A percentile compares a stretch with the other conserved stretches of the same genome.
Evolutionary conservation across 1,284 basidiomycete genomes (phyloP).

Genomic region (Heterobasidion occidentale): DNA sequence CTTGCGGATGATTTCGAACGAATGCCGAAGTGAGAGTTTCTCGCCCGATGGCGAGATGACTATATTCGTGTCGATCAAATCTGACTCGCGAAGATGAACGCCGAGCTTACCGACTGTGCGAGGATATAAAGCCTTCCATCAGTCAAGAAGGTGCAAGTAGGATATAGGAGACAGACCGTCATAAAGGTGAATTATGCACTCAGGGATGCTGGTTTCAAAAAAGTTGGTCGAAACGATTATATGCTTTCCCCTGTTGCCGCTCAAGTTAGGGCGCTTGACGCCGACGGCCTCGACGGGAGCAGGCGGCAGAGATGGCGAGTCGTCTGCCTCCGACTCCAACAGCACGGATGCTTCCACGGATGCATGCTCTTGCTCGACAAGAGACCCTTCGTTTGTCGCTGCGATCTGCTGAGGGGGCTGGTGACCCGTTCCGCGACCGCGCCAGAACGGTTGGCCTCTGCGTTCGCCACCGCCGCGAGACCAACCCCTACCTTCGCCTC

Average conservation of each 20-base stretch:
- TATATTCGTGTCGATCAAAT: constrained; percentile 14
- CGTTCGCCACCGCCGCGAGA: too few species aligned
- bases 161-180: background rate
- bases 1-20: constrained; percentile 55
- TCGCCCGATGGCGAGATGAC: constrained; percentile 60
- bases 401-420: too few species aligned
- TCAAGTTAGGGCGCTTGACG: background rate
- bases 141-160: background rate
- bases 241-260: background rate
- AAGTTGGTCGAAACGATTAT: background rate
- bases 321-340: constrained; percentile 7
- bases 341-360: constrained; percentile 20
- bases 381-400: too few species aligned
- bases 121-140: background rate
- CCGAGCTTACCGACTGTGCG: background rate
- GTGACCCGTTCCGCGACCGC: too few species aligned
- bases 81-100: background rate
- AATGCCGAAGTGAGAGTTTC: constrained; percentile 49
- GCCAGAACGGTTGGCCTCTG: too few species aligned
- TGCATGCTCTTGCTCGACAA: constrained; percentile 16
- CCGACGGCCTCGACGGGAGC: background rate
- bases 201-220: background rate
- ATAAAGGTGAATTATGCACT: background rate
- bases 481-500: too few species aligned
- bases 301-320: constrained; percentile 10